A percentile compares a stretch with the other conserved stretches of the same genome.
Conservation (phyloP, 78 protist species). For the Emiliania huxleyi region DNA sequence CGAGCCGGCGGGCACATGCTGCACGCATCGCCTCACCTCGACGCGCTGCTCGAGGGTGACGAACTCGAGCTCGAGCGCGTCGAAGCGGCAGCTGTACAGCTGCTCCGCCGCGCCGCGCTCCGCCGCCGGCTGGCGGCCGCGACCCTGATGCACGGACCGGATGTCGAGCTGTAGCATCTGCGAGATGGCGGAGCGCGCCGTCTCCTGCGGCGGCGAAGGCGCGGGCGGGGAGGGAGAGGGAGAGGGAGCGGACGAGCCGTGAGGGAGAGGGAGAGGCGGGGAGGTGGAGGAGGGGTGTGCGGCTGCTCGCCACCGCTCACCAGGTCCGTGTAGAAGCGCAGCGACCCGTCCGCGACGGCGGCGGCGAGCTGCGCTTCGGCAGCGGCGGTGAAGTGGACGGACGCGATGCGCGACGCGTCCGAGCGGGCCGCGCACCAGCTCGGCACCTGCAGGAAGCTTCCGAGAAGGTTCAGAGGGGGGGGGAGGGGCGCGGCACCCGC, state of each 20-base stretch:
- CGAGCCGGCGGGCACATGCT: too few species aligned
- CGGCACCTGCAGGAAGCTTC: too few species aligned
- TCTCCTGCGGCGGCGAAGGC: too few species aligned
- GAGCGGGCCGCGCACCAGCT: not conserved
- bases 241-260: too few species aligned
- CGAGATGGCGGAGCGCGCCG: not conserved
- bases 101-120: not conserved
- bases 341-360: too few species aligned
- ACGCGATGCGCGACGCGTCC: not conserved
- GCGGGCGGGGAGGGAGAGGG: too few species aligned
- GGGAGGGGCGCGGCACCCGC: too few species aligned
- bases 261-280: too few species aligned
- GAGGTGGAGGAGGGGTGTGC: too few species aligned
- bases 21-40: not conserved
- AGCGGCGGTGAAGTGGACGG: not conserved
- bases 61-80: not conserved
- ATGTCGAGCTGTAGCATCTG: conserved; percentile 1
- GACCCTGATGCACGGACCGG: not conserved
- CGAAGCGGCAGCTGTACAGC: not conserved
- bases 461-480: too few species aligned
- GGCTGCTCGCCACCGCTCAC: too few species aligned
- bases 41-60: not conserved
- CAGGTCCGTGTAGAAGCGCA: not conserved
- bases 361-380: not conserved
- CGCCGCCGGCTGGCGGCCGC: not conserved